A percentile compares a stretch with the other conserved stretches of the same genome.
These are phyloP conservation scores for Aethionema arabicum DNA, from an alignment of 345 rosid genomes.

Conservation along the genomic window DNA sequence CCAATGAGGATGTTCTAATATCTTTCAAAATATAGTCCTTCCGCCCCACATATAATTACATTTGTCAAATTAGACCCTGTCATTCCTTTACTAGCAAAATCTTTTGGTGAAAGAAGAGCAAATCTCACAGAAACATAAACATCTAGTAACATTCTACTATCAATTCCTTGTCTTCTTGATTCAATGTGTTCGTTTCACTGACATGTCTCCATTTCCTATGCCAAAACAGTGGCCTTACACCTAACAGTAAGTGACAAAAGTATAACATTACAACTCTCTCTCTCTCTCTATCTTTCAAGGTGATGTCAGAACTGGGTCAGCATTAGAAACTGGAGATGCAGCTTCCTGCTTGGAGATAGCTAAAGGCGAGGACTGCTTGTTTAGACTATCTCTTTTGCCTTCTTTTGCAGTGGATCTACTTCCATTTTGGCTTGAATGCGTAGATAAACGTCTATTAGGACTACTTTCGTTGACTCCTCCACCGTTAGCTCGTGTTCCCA, in stretches of 20 bases:
- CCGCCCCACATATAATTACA: background rate
- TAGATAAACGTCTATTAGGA: conserved; percentile 74
- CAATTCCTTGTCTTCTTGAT: conserved; percentile 14
- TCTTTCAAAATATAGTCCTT: background rate
- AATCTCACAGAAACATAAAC: conserved; percentile 21
- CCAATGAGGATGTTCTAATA: too few relatives aligned
- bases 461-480: conserved; percentile 78
- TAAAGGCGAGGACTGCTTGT: conserved; percentile 59
- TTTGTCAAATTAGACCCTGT: conserved; percentile 32
- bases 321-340: conserved; percentile 57
- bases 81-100: conserved; percentile 27
- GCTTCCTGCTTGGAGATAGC: conserved; percentile 71
- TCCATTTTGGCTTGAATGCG: conserved; percentile 64
- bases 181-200: conserved; percentile 16
- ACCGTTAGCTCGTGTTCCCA: conserved; percentile 74
- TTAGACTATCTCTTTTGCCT: conserved; percentile 59
- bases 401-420: conserved; percentile 57
- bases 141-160: conserved; percentile 27
- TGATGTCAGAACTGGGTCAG: conserved; percentile 58
- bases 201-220: conserved; percentile 4
- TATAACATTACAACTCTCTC: conserved; percentile 31
- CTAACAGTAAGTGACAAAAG: conserved; percentile 24
- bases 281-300: conserved; percentile 48
- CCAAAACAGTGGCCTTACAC: background rate
- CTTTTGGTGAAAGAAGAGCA: conserved; percentile 1